Base-by-base conservation (phyloP, 139 green algal species). In the Chlamydomonas incerta region DNA sequence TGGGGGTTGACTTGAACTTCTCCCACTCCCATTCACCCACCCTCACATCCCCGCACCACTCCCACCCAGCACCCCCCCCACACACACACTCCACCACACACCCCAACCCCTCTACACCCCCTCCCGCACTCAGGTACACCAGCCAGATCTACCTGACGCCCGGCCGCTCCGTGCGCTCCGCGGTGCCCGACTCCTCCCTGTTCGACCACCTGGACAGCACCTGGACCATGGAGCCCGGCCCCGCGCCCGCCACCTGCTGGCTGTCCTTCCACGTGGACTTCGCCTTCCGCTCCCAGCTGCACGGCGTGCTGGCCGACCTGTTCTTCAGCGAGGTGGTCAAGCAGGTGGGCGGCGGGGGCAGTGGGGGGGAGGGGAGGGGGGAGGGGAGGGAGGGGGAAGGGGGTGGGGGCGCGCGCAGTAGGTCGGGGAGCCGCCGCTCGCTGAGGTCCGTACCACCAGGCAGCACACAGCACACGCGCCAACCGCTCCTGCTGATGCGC, bases 221-320 rank as follows among this genome's bases (percentile, higher is more conserved):
- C 41, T 99, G 96, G 96, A 60, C 62, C 35, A 95, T 98, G 77
- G 62, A 86, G 46, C 89, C 93, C 35, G 96, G 94, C 33, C 95
- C 94, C 28, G 89, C 85, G 13, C 93, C 94, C 6, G 66, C 81
- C 75, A 94, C 89, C 74, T 93, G 87, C 9, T 96, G 92, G 93
- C 91, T 99, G 26, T 82, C 72, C 71, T 98, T 99, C 85, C 81
- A 83, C 41, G 93, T 99, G 4, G 95, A 98, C 81, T 99, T 99
- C 89, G 93, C 91, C 1, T 99, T 99, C 90, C 92, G 93, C 68
- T 96, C 92, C n/a, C 87, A 93, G 29, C 85, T 98, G 46, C 97
- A 99, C 82, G 82, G 88, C 47, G 89, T 95, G 47, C 87, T 98
- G 6, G 93, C 90, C 21, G 73, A 94, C 69, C 46, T 95, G 0